Percentiles rank a stretch among this genome's conserved stretches.
Conservation (phyloP, 495 filamentous ascomycete genomes). For the Peziza echinospora region DNA sequence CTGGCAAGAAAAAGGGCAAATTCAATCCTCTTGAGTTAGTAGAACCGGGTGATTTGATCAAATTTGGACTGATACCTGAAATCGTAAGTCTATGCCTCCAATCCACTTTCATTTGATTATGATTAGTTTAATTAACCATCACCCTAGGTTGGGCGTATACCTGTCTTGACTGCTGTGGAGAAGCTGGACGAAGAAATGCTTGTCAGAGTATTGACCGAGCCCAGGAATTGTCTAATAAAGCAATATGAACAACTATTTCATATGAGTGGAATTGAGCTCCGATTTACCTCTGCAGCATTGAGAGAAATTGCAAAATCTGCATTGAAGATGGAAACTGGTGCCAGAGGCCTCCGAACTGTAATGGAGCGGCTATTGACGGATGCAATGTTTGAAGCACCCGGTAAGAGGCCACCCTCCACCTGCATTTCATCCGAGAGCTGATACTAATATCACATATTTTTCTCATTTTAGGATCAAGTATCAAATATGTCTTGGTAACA, state of each 20-base stretch:
- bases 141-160: conserved; percentile 46
- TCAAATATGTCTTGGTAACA: conserved; percentile 56
- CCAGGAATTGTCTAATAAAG: conserved; percentile 59
- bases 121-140: no score
- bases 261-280: conserved; percentile 60
- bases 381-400: conserved; percentile 79
- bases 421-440: background rate
- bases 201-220: conserved; percentile 74
- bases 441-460: background rate
- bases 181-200: conserved; percentile 60
- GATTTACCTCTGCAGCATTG: conserved; percentile 60
- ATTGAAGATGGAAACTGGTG: conserved; percentile 58
- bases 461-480: conserved; percentile 26
- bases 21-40: conserved; percentile 68
- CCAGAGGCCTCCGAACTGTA: conserved; percentile 67
- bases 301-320: conserved; percentile 58
- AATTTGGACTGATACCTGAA: conserved; percentile 87
- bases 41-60: conserved; percentile 63
- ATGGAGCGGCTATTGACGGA: conserved; percentile 73
- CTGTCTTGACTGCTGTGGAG: conserved; percentile 63
- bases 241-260: conserved; percentile 75
- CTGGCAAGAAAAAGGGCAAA: conserved; percentile 22
- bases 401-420: conserved; percentile 22
- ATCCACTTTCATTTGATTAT: no score
- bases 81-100: conserved; percentile 31